Base-by-base conservation (phyloP, 2,329 filamentous ascomycete genomes). In the Fusarium newnesense region DNA sequence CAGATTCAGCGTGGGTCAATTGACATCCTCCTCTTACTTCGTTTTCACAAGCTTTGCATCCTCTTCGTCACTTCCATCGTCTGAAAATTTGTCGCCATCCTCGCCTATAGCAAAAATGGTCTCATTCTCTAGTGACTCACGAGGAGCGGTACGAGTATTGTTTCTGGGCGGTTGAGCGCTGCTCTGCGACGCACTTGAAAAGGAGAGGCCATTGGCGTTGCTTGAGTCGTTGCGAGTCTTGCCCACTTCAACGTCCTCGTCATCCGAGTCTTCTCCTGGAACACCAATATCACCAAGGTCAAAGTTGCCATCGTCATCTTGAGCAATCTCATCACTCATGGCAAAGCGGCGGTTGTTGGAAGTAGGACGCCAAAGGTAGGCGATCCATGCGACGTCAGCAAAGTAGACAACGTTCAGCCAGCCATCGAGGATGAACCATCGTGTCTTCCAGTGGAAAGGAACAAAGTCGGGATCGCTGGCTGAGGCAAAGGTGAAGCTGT, bases 251-350 rank as follows among this genome's bases (percentile, higher is more conserved):
- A 85, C 85, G 79, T 90, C 87, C 77, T 92, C 89, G 26, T 84
- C 81, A 40, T 90, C 88, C 57, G 87, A 90, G 71, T 91, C 89
- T 56, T 77, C 75, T 60, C 91, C 91, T 7, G 89, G 89, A 57
- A 94, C 93, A 58, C 94, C 94, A 70, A 99, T 93, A 64, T 96
- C 96, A 54, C 93, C 93, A 80, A 99, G 97, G 80, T 98, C 96
- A 81, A 99, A 99, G 50, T 87, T 89, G 40, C 96, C 96, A 79
- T 98, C 96, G 77, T 99, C 96, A 78, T 99, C 96, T 88, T 98
- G 96, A 6, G 96, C 96, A 79, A 99, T 92, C 89, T 99, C 96
- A 79, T 99, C 96, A 84, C 94, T 97, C 96, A 99, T 99, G 71
- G 96, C 96, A 79, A 99, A 99, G 64, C 96, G 91, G 77, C 95